Conservation (phyloP, 1,139 yeast genomes). For the Blastobotrys petasosporus region DNA sequence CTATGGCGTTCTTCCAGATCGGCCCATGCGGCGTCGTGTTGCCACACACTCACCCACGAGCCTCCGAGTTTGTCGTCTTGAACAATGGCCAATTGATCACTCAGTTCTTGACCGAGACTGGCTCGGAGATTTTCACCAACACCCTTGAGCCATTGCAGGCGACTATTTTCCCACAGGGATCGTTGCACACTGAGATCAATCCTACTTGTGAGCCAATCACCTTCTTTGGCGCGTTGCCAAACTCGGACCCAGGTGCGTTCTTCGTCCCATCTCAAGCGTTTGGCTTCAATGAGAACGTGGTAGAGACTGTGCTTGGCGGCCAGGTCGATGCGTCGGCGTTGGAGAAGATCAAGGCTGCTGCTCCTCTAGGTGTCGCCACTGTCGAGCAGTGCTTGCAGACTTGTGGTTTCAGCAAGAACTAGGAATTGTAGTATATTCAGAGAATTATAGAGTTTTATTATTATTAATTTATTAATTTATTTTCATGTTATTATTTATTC, state of each 20-base stretch:
- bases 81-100: constrained; percentile 19
- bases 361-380: too few relatives aligned
- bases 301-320: too few relatives aligned
- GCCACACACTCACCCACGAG: constrained; percentile 24
- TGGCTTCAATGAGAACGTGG: too few relatives aligned
- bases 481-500: too few relatives aligned
- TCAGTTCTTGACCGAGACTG: constrained; percentile 20
- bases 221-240: constrained; percentile 18
- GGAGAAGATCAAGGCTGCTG: too few relatives aligned
- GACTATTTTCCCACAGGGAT: constrained; percentile 21
- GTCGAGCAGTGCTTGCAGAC: too few relatives aligned
- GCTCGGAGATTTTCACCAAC: constrained; percentile 17
- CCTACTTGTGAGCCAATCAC: constrained; percentile 21
- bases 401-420: too few relatives aligned
- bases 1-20: constrained; percentile 18
- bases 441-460: too few relatives aligned
- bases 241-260: constrained; percentile 23
- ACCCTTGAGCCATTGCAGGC: constrained; percentile 15
- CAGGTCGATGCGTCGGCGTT: too few relatives aligned
- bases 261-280: constrained; percentile 3
- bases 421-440: too few relatives aligned
- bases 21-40: constrained; percentile 23
- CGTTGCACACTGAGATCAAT: constrained; percentile 20
- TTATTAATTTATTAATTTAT: too few relatives aligned
- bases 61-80: constrained; percentile 22